Evolutionary conservation across 2,329 filamentous ascomycete species (phyloP), one percentile per base, ranked within the genome.

Genomic region (Graphilbum ipis-grandicollis): DNA sequence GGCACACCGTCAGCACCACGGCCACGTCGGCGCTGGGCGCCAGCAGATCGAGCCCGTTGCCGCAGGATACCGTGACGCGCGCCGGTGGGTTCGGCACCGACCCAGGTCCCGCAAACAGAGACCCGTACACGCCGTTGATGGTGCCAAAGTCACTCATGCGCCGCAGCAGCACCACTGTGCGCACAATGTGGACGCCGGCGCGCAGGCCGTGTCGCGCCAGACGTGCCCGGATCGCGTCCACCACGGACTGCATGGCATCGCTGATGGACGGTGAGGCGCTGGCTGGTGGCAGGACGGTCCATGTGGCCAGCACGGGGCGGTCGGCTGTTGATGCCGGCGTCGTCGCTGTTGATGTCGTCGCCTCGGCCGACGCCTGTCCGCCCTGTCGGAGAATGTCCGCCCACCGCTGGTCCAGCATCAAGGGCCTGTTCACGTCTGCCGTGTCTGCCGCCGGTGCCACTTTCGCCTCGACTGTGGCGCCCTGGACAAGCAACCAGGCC

Each of bases 11-110:
- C 35, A 42, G 19, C 13, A 43, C 62, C 43, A 88, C 67, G 14
- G 81, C 57, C 36, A 77, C 68, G 41, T 75, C 66, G 35, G 66
- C 57, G 9, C 63, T 65, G 0, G 50, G 33, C 0, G 80, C 79
- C 8, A 94, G 63, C 7, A 63, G 51, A 34, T 71, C 59, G n/a
- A n/a, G n/a, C n/a, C n/a, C n/a, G n/a, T n/a, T n/a, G 4, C 84
- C 83, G 43, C 79, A 80, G 0, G 84, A 77, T 34, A 96, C 71
- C 5, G 85, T 93, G 35, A 92, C 79, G 35, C 90, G 64, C 0
- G 86, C 75, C 0, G 90, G 84, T 1, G 90, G 90, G 44, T 86
- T 93, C 0, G 86, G 79, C 34, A 68, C 63, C 17, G 59, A 36
- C 26, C 8, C 8, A 7, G 26, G 10, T 7, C 26, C 26, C 9